A percentile compares a stretch with the other conserved stretches of the same genome.
Evolutionary conservation across 345 rosid genomes (phyloP).

Genomic region (Reutealis trisperma): DNA sequence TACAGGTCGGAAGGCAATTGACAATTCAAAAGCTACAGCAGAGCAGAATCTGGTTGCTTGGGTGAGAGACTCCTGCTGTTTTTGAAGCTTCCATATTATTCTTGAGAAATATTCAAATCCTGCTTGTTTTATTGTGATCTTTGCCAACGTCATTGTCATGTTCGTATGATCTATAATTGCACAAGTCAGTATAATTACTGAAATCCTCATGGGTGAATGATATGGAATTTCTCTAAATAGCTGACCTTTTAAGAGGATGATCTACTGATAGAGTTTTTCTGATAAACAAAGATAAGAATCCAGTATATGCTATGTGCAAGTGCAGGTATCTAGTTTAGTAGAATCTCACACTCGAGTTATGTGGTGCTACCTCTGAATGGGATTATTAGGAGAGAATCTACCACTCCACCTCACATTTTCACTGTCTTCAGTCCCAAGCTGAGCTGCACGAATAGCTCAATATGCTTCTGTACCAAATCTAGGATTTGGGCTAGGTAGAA

Average conservation of each 20-base stretch:
- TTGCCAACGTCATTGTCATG: background rate
- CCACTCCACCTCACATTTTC: background rate
- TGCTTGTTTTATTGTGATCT: background rate
- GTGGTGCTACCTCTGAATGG: background rate
- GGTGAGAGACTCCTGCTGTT: slow-evolving; percentile 46
- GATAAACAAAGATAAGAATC: background rate
- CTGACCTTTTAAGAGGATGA: background rate
- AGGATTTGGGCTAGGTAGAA: background rate
- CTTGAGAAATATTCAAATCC: background rate
- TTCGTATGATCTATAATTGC: background rate
- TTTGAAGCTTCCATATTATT: background rate
- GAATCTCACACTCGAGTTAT: background rate
- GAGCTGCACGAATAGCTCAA: background rate
- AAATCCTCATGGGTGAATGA: background rate
- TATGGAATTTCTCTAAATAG: background rate
- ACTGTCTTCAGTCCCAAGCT: background rate
- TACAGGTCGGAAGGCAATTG: slow-evolving; percentile 90
- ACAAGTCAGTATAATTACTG: background rate
- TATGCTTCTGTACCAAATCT: background rate
- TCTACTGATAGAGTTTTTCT: too few relatives aligned
- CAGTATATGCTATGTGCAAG: background rate
- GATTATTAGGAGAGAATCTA: background rate
- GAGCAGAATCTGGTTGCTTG: slow-evolving; percentile 88
- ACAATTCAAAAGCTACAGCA: slow-evolving; percentile 44
- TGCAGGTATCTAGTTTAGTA: background rate